Percentiles rank a stretch among this genome's conserved stretches.
These are phyloP conservation scores for Syncephalis fuscata DNA, from an alignment of 371 early-diverging fungal species.

Conservation along the genomic window DNA sequence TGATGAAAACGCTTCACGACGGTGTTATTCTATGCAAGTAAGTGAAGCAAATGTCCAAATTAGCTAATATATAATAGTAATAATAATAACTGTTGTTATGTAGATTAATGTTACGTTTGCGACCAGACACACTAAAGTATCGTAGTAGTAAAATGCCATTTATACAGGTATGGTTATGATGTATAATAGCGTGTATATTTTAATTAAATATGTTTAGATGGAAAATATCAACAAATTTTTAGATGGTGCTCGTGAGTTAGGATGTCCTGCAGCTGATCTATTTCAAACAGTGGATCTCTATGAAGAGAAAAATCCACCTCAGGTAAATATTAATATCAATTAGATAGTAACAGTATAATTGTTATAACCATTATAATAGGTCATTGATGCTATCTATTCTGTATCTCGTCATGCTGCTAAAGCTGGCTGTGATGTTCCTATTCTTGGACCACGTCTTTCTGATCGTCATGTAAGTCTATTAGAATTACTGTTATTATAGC, in stretches of 20 bases:
- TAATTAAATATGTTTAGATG: slow-evolving; percentile 28
- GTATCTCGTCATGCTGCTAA: slow-evolving; percentile 66
- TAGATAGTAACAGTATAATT: no score
- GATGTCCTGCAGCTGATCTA: slow-evolving; percentile 65
- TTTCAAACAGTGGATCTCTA: slow-evolving; percentile 87
- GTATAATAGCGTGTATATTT: no score
- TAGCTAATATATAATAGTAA: not conserved
- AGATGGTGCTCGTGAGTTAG: slow-evolving; percentile 41
- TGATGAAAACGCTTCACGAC: slow-evolving; percentile 55
- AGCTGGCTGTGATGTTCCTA: slow-evolving; percentile 32
- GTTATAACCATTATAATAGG: slow-evolving; percentile 11
- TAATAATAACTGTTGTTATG: not conserved
- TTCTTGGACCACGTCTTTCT: slow-evolving; percentile 59
- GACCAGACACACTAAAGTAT: slow-evolving; percentile 35
- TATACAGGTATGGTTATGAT: slow-evolving; percentile 33
- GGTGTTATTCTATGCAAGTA: slow-evolving; percentile 74
- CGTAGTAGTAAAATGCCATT: slow-evolving; percentile 60
- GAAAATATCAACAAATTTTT: slow-evolving; percentile 79
- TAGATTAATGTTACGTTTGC: slow-evolving; percentile 38
- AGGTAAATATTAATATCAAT: slow-evolving; percentile 22
- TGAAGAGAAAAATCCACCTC: slow-evolving; percentile 70
- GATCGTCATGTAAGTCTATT: slow-evolving; percentile 31
- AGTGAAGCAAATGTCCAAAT: slow-evolving; percentile 12
- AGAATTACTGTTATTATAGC: not conserved
- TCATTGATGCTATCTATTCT: slow-evolving; percentile 58